phyloP scores from a whole-genome alignment of 345 rosid genomes.

The Eucalyptus pauciflora region DNA sequence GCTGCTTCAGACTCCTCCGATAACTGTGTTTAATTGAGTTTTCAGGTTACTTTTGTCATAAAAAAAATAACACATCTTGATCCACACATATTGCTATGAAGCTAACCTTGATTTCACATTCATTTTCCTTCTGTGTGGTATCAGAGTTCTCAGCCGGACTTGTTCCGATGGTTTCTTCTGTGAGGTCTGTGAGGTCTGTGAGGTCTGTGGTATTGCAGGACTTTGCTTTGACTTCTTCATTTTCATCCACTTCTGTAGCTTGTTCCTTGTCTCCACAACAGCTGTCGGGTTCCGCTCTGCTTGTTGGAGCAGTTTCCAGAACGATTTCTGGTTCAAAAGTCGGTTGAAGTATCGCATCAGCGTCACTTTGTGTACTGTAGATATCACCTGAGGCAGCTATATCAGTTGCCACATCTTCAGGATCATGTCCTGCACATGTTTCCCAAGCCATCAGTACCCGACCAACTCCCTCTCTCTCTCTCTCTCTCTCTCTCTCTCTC shows the following conservation, averaged over 20 bases:
- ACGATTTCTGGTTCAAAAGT: background rate
- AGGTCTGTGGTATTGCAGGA: background rate
- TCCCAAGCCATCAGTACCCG: background rate
- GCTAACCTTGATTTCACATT: background rate
- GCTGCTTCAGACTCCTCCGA: background rate
- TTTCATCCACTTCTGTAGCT: background rate
- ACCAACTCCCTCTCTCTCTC: background rate
- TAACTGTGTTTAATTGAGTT: background rate
- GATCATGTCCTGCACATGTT: background rate
- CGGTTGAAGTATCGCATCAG: background rate
- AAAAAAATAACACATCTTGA: background rate
- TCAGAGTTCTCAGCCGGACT: background rate
- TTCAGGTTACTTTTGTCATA: background rate
- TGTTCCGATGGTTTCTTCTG: background rate
- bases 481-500: background rate
- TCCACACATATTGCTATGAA: background rate
- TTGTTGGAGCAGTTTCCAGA: background rate
- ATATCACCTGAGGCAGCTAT: background rate
- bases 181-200: background rate
- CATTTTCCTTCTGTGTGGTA: background rate
- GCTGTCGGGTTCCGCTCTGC: background rate
- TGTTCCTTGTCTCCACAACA: background rate
- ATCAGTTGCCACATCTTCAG: background rate
- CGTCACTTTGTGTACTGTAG: background rate
- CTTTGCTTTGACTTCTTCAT: background rate